Conservation (phyloP, 2,329 filamentous ascomycete genomes). For the Clarireedia paspali region DNA sequence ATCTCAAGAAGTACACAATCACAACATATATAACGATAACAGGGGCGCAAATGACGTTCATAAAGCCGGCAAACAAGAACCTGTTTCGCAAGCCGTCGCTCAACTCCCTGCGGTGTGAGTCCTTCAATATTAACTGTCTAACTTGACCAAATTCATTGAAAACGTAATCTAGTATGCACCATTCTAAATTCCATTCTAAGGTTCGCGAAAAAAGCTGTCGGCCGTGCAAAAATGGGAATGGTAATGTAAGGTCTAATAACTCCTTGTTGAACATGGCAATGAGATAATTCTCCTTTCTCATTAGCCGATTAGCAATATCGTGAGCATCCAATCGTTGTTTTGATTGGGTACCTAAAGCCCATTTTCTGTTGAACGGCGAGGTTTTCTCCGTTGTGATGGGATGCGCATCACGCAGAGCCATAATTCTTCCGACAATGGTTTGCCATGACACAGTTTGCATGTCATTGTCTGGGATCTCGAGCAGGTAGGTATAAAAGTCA, state of each 20-base stretch:
- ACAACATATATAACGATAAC: slow-evolving; percentile 82
- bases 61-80: slow-evolving; percentile 73
- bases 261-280: slow-evolving; percentile 98
- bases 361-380: slow-evolving; percentile 49
- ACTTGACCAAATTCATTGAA: slow-evolving; percentile 88
- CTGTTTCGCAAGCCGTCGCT: slow-evolving; percentile 71
- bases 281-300: slow-evolving; percentile 94
- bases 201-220: slow-evolving; percentile 82
- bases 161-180: slow-evolving; percentile 86
- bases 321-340: slow-evolving; percentile 94
- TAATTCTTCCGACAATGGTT: slow-evolving; percentile 60
- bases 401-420: slow-evolving; percentile 63
- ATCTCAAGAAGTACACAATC: slow-evolving; percentile 86
- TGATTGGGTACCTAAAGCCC: slow-evolving; percentile 63
- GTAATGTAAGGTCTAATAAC: slow-evolving; percentile 76
- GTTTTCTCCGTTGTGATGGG: slow-evolving; percentile 56
- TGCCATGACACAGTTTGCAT: slow-evolving; percentile 72
- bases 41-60: slow-evolving; percentile 81
- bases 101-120: slow-evolving; percentile 69
- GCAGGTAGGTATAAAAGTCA: slow-evolving; percentile 61
- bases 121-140: slow-evolving; percentile 75
- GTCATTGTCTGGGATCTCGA: slow-evolving; percentile 60
- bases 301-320: slow-evolving; percentile 92
- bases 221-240: slow-evolving; percentile 72
- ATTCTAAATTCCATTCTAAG: slow-evolving; percentile 84